Conservation (phyloP, 805 yeast species). For the Priceomyces haplophilus region DNA sequence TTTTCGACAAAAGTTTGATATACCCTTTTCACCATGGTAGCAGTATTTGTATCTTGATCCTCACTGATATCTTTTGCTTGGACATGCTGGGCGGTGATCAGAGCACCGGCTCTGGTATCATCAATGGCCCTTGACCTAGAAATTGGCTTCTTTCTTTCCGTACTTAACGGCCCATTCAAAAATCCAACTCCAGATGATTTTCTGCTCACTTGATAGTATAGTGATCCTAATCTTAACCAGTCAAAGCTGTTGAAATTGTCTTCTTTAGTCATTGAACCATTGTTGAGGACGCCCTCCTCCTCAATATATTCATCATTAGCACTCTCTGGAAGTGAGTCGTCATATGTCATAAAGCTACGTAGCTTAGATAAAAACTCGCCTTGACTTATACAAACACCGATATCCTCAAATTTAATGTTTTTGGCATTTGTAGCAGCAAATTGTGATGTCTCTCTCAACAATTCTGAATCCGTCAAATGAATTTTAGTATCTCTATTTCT, state of each 20-base stretch:
- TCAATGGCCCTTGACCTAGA: constrained; percentile 32
- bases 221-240: constrained; percentile 59
- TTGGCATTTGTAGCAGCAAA: constrained; percentile 64
- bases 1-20: constrained; percentile 36
- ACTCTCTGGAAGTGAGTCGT: constrained; percentile 12
- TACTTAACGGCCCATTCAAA: constrained; percentile 66
- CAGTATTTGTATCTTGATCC: constrained; percentile 57
- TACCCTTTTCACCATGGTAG: constrained; percentile 58
- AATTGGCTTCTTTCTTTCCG: constrained; percentile 50
- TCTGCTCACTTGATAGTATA: constrained; percentile 45
- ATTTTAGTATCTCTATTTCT: constrained; percentile 32
- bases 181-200: constrained; percentile 56
- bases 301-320: constrained; percentile 12
- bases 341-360: constrained; percentile 28
- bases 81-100: constrained; percentile 55
- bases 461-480: constrained; percentile 56
- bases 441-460: constrained; percentile 56
- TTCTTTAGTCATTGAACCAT: constrained; percentile 12
- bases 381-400: constrained; percentile 48
- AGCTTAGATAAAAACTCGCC: constrained; percentile 44
- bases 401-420: constrained; percentile 56
- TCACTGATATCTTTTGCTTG: constrained; percentile 49
- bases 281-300: constrained; percentile 13
- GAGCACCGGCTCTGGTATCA: constrained; percentile 38
- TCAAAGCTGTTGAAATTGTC: constrained; percentile 45